phyloP scores from a whole-genome alignment of 78 protist species.

The Dictyostelium capitatum region DNA sequence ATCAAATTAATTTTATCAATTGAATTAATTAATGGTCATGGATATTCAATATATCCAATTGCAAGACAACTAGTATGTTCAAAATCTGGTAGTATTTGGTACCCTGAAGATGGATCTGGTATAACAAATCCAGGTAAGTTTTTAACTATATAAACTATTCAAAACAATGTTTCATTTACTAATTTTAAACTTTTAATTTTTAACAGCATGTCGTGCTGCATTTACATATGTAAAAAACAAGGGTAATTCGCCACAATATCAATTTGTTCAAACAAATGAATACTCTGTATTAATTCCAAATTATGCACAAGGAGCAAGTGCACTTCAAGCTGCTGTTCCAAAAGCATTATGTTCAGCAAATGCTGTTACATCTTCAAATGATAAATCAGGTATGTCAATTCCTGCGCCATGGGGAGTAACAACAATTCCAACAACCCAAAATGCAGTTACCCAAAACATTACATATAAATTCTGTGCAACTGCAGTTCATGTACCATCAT shows the following conservation, averaged over 20 bases:
- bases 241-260: conserved; percentile 20
- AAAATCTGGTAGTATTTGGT: conserved; percentile 10
- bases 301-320: conserved; percentile 47
- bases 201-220: conserved; percentile 40
- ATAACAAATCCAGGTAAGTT: too few species aligned
- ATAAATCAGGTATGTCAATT: conserved; percentile 55
- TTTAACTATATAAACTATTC: too few species aligned
- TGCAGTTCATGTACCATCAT: conserved; percentile 45
- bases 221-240: conserved; percentile 33
- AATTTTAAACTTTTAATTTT: too few species aligned
- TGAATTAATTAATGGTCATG: conserved; percentile 20
- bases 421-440: not conserved
- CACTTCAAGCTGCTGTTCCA: conserved; percentile 49
- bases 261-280: conserved; percentile 62
- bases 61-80: conserved; percentile 24
- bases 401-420: conserved; percentile 3
- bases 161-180: too few species aligned
- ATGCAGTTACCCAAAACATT: not conserved
- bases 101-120: conserved; percentile 7
- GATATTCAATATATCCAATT: conserved; percentile 1
- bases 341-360: conserved; percentile 36
- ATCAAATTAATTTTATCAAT: too few species aligned
- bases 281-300: conserved; percentile 47
- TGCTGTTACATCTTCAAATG: not conserved
- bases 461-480: conserved; percentile 50